Evolutionary conservation across 257 asterid genomes (phyloP).

Genomic region (Gardenia jasminoides): DNA sequence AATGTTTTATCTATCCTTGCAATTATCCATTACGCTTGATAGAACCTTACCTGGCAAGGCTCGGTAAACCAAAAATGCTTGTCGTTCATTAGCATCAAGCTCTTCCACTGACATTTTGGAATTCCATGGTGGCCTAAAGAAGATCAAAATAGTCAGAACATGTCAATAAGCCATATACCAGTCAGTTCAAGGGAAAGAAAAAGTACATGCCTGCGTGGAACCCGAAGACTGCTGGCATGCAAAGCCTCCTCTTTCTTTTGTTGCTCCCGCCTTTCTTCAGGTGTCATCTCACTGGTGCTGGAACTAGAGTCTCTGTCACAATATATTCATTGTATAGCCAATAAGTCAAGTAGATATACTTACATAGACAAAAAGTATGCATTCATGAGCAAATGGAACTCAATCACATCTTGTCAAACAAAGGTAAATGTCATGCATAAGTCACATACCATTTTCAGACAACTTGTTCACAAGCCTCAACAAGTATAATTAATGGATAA

Average conservation of each 20-base stretch:
- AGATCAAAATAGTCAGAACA: conserved; percentile 18
- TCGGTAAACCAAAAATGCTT: conserved; percentile 93
- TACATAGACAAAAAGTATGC: neutral
- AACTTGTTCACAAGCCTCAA: neutral
- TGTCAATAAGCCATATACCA: conserved; percentile 7
- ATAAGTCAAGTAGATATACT: too few species aligned
- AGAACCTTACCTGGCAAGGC: conserved; percentile 73
- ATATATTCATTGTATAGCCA: neutral
- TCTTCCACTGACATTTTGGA: conserved; percentile 84
- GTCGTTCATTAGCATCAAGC: conserved; percentile 78
- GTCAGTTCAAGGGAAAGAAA: neutral
- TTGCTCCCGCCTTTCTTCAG: conserved; percentile 57
- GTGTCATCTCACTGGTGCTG: conserved; percentile 48
- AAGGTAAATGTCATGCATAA: too few species aligned
- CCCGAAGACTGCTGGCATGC: conserved; percentile 90
- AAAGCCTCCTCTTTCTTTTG: conserved; percentile 86
- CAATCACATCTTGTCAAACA: neutral
- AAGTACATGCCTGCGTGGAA: conserved; percentile 78
- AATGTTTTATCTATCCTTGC: neutral
- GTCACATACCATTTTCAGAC: neutral
- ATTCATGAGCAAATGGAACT: neutral
- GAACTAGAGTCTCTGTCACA: conserved; percentile 69
- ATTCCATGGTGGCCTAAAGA: conserved; percentile 89
- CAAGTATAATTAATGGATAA: neutral
- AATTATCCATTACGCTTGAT: neutral